Conservation (phyloP, 2,329 filamentous ascomycete genomes). For the Sporothrix luriei region DNA sequence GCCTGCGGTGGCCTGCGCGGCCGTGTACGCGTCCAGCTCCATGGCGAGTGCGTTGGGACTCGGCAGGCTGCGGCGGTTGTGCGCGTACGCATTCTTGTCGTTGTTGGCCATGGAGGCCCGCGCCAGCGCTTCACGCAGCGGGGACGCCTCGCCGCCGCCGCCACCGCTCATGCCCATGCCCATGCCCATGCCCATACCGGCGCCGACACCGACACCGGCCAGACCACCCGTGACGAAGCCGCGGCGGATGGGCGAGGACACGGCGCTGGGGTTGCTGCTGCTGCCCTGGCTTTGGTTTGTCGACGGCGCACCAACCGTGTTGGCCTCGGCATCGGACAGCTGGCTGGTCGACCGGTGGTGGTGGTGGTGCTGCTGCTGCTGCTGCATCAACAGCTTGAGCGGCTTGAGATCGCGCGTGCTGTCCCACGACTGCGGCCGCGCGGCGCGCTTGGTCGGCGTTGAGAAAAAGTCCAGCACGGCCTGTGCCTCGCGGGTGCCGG, state of each 20-base stretch:
- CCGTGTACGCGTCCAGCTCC: constrained; percentile 30
- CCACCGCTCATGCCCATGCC: not conserved
- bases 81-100: not conserved
- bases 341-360: constrained; percentile 43
- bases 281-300: constrained; percentile 4
- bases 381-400: constrained; percentile 69
- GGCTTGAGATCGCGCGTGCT: constrained; percentile 73
- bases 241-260: constrained; percentile 29
- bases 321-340: constrained; percentile 35
- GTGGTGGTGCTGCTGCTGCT: no score
- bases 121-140: constrained; percentile 35
- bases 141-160: constrained; percentile 38
- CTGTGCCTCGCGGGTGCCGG: constrained; percentile 9
- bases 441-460: constrained; percentile 44
- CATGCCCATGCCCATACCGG: constrained; percentile 7
- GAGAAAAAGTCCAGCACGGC: constrained; percentile 29
- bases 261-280: constrained; percentile 18
- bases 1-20: not conserved
- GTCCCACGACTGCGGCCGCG: constrained; percentile 64
- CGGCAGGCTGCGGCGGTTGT: constrained; percentile 35
- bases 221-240: constrained; percentile 27
- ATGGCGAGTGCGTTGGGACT: constrained; percentile 31
- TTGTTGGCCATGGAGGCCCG: constrained; percentile 32
- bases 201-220: constrained; percentile 12
- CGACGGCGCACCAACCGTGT: constrained; percentile 37